Base-by-base conservation (phyloP, 106 monocot species). In the Acorus calamus region DNA sequence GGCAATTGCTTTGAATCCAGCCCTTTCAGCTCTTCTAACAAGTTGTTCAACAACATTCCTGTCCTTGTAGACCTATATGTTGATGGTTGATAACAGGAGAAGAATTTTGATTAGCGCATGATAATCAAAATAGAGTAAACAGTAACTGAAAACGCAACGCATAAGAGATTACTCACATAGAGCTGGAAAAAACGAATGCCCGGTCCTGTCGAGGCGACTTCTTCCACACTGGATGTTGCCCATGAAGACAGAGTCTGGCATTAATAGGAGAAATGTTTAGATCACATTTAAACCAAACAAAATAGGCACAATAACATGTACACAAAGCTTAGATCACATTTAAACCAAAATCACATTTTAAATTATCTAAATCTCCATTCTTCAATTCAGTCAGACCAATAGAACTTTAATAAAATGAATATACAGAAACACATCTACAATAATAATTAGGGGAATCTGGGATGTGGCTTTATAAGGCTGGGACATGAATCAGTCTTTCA, bases 161-260 rank as follows among this genome's bases (percentile, higher is more conserved):
- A 55, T 13, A 57, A 48, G 53, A 48, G 6, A 7, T 44, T 57
- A 50, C 61, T 82, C 79, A 93, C 93, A 67, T 86, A 93, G 42
- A 93, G 89, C 74, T 93, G 93, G 83, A 93, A 93, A 79, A 93
- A 93, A 14, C 93, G 83, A 66, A 86, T 81, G 50, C 93, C 89
- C 41, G 85, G 77, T 47, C 89, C 93, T 13, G 86, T 93, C 47
- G 93, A 93, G 53, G 86, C 80, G 50, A 93, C 86, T 65, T 93
- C 93, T 75, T 93, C 93, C 45, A 89, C 75, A 60, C 89, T 93
- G 4, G 77, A 89, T 69, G 86, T 84, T 70, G 89, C 78, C 86
- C 85, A 69, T 61, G 83, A 81, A 55, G 93, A 93, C 61, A 93
- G 52, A 48, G 81, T 79, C 93, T 88, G 53, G 45, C 12, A 44